phyloP scores from a whole-genome alignment of 2,329 filamentous ascomycete species.

The Cladorrhinum sp. region DNA sequence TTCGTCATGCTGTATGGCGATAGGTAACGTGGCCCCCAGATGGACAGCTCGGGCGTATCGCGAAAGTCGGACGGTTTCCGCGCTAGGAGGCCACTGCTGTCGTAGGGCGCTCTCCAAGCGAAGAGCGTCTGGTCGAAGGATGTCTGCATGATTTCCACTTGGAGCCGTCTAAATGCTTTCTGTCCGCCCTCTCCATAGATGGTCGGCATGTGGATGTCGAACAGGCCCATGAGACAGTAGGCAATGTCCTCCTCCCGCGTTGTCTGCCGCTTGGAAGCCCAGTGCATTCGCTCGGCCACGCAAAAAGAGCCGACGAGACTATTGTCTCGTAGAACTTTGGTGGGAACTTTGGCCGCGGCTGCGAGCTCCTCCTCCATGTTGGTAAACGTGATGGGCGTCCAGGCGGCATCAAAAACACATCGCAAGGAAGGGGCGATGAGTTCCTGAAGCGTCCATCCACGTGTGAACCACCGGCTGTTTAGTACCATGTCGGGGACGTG shows the following conservation, averaged over 20 bases:
- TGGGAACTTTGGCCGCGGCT: not conserved
- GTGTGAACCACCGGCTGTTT: not conserved
- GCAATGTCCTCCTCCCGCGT: slow-evolving; percentile 37
- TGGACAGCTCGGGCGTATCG: too few relatives aligned
- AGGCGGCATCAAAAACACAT: too few relatives aligned
- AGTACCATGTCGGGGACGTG: not conserved
- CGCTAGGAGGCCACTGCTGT: too few relatives aligned
- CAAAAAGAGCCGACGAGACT: too few relatives aligned
- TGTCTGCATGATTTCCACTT: slow-evolving; percentile 32
- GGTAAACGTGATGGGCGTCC: too few relatives aligned
- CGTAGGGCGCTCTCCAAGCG: too few relatives aligned
- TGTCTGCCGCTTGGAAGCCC: slow-evolving; percentile 34
- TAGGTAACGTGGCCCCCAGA: too few relatives aligned
- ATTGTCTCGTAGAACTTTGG: too few relatives aligned
- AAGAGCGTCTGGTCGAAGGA: slow-evolving; percentile 12
- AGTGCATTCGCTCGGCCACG: slow-evolving; percentile 37
- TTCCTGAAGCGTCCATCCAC: too few relatives aligned
- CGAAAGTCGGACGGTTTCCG: too few relatives aligned
- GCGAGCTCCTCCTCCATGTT: not conserved
- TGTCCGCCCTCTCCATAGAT: slow-evolving; percentile 37
- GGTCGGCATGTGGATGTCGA: slow-evolving; percentile 41
- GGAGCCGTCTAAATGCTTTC: slow-evolving; percentile 32
- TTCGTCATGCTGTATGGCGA: too few relatives aligned
- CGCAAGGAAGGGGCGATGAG: too few relatives aligned
- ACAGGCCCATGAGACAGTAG: slow-evolving; percentile 43